Percentiles rank a stretch among this genome's conserved stretches.
Evolutionary conservation across 805 yeast genomes (phyloP).

Genomic region (Starmerella stigmatis): DNA sequence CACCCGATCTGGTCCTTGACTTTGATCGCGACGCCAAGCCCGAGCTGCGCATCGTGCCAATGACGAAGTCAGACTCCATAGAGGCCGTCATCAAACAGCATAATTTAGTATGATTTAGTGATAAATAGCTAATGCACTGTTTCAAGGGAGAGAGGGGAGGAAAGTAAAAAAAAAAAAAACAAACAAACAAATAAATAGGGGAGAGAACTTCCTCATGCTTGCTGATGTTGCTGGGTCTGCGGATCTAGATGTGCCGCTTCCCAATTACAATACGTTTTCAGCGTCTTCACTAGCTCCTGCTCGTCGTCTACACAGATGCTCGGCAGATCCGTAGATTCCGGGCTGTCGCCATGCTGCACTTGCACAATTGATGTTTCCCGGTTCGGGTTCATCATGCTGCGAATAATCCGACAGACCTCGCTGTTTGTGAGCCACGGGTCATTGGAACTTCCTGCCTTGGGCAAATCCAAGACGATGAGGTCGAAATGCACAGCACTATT

Average conservation of each 20-base stretch:
- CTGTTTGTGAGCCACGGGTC: conserved; percentile 12
- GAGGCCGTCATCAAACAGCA: conserved; percentile 8
- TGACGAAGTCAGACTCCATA: conserved; percentile 1
- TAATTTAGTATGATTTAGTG: conserved; percentile 9
- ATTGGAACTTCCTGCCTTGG: neutral
- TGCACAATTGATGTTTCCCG: conserved; percentile 68
- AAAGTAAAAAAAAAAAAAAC: neutral
- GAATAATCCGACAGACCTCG: conserved; percentile 37
- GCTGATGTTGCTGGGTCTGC: no score
- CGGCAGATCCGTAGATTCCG: conserved; percentile 41
- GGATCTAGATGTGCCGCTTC: conserved; percentile 15
- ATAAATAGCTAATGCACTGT: conserved; percentile 3
- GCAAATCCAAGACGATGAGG: conserved; percentile 52
- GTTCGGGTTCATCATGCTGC: conserved; percentile 70
- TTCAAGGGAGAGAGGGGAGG: no score
- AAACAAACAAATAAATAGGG: no score
- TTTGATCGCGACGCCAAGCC: conserved; percentile 5
- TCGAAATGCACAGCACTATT: conserved; percentile 70
- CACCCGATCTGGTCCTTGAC: conserved; percentile 22
- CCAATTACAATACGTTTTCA: conserved; percentile 30
- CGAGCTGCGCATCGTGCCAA: conserved; percentile 6
- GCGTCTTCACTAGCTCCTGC: conserved; percentile 29
- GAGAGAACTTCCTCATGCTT: no score
- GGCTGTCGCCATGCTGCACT: conserved; percentile 36
- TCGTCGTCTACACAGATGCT: conserved; percentile 24